Conservation (phyloP, 2,329 filamentous ascomycete genomes). For the Neoscytalidium dimidiatum region DNA sequence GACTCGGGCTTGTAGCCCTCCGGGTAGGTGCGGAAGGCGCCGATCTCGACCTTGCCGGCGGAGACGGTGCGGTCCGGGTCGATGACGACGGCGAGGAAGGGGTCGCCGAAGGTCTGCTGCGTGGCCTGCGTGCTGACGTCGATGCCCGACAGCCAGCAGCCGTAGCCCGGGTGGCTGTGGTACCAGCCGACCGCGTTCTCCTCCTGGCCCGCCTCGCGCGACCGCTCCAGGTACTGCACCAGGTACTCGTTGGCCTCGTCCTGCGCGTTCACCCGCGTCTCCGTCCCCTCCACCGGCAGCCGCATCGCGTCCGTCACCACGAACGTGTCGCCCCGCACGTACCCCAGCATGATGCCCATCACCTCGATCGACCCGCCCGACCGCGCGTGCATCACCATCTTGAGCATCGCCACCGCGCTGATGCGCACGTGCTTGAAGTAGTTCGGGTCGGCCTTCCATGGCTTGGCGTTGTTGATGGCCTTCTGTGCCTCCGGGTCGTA, state of each 20-base stretch:
- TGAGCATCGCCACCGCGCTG: conserved; percentile 88
- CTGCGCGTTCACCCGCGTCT: conserved; percentile 95
- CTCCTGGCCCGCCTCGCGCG: conserved; percentile 72
- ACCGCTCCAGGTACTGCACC: conserved; percentile 77
- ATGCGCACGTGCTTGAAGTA: conserved; percentile 95
- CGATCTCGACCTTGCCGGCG: conserved; percentile 94
- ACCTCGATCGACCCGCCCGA: conserved; percentile 89
- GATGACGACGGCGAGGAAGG: conserved; percentile 93
- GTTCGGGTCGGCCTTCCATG: conserved; percentile 77
- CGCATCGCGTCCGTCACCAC: conserved; percentile 94
- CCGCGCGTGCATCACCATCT: conserved; percentile 99
- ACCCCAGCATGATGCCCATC: conserved; percentile 98
- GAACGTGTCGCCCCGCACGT: conserved; percentile 81
- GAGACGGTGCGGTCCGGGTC: conserved; percentile 95
- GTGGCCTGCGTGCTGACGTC: conserved; percentile 86
- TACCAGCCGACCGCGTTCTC: conserved; percentile 99
- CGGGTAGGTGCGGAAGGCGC: conserved; percentile 91
- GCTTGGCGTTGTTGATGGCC: conserved; percentile 62
- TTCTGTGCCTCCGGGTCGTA: conserved; percentile 73
- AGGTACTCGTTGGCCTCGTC: conserved; percentile 97
- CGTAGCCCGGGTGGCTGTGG: conserved; percentile 95
- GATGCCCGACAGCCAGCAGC: conserved; percentile 96
- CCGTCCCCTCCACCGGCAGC: conserved; percentile 95
- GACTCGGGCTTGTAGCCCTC: conserved; percentile 56
- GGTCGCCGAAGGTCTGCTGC: conserved; percentile 84